Base-by-base conservation (phyloP, 345 rosid species). In the Zanthoxylum bungeanum region DNA sequence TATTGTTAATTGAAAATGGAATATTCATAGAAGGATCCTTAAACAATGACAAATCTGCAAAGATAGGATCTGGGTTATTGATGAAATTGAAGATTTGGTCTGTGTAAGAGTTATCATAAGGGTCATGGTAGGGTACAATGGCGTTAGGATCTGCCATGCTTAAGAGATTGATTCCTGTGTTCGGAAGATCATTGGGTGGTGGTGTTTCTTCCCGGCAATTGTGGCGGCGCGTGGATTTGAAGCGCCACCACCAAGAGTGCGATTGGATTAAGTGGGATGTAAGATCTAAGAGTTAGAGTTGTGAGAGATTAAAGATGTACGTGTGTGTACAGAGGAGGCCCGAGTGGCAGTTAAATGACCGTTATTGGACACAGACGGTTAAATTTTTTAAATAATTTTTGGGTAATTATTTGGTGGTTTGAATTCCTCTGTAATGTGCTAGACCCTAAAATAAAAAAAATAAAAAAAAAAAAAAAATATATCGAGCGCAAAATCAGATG, bases 261-360 rank as follows among this genome's bases (percentile, higher is more conserved):
- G 50, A 19, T 7, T 27, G 25, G 16, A 17, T 58, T 19, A 16
- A 14, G 19, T 16, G 16, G 11, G 17, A 70, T 46, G 53, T 70
- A 47, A 60, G 70, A 77, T 73, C 72, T 69, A 68, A 44, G 49
- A 44, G 16, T 44, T 44, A 19, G 73, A 53, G 49, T 57, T 37
- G 36, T 22, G 59, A 37, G 12, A 3, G 40, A 44, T 70, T 14
- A 5, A 44, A 16, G 44, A n/a, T n/a, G n/a, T n/a, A n/a, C n/a
- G 27, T 63, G 59, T 7, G 19, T 33, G 27, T n/a, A 47, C 1
- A 34, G 31, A 59, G 62, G 39, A 42, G 78, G 79, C 71, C 80
- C 71, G 56, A 59, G 73, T 10, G 78, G 78, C 76, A 69, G 86
- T 82, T 82, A 74, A 62, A 53, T 40, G 64, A 80, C 84, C 86